Evolutionary conservation across 2,329 filamentous ascomycete genomes (phyloP).

Genomic region (Aspergillus brunneoviolaceus): DNA sequence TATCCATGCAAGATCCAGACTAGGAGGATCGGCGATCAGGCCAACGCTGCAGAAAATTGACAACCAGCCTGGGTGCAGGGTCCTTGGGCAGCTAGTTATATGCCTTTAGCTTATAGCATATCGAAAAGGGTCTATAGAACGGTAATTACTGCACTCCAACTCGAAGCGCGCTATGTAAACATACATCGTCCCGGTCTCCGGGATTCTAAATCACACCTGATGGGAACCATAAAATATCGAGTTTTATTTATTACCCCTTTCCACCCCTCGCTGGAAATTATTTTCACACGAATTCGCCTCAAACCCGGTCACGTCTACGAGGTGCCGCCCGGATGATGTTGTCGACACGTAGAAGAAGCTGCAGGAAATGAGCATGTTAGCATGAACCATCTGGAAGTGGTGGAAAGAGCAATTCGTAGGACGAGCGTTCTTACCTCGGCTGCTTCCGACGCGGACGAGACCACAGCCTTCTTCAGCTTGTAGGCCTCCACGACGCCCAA

Average conservation of each 20-base stretch:
- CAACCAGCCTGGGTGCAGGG: not conserved
- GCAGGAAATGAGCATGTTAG: conserved; percentile 26
- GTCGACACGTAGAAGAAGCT: conserved; percentile 90
- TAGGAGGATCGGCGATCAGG: too few species aligned
- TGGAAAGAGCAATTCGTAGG: not conserved
- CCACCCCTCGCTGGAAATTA: not conserved
- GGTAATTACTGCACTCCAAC: conserved; percentile 16
- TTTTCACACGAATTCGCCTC: conserved; percentile 25
- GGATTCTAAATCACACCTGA: not conserved
- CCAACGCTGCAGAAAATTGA: too few species aligned
- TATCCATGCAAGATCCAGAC: too few species aligned
- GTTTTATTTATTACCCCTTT: conserved; percentile 1
- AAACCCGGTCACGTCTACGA: conserved; percentile 75
- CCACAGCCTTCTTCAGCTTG: conserved; percentile 97
- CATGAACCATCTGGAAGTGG: not conserved
- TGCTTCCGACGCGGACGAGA: conserved; percentile 92
- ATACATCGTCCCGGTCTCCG: conserved; percentile 3
- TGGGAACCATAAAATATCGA: not conserved
- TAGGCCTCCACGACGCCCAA: conserved; percentile 95
- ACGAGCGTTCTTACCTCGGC: conserved; percentile 70
- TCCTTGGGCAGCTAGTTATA: too few species aligned
- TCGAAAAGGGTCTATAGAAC: conserved; percentile 17
- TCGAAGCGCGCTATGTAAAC: conserved; percentile 12
- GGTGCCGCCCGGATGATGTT: conserved; percentile 96
- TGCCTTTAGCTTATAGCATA: conserved; percentile 15